Base-by-base conservation (phyloP, 805 yeast species). In the Barnettozyma sucrosica region DNA sequence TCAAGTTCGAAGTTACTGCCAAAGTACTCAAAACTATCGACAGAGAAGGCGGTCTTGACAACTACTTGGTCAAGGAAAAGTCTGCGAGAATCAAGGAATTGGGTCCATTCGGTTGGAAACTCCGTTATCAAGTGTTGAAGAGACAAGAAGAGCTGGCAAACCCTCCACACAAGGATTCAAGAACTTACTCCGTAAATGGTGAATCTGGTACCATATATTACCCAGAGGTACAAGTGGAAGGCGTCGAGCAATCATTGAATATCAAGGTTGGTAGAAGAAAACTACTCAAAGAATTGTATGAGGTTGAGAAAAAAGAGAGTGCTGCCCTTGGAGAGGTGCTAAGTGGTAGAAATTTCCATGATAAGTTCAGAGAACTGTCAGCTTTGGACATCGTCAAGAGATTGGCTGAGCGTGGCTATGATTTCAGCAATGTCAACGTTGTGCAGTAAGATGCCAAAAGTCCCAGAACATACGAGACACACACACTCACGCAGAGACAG, bases 31-130 rank as follows among this genome's bases (percentile, higher is more conserved):
- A 83, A 58, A 89, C 97, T 0, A 83, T 93, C 50, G 84, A 87
- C 49, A 87, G 81, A 57, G 98, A 92, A 65, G 99, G 99, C 52
- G 99, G 99, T 5, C 72, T 93, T 48, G 99, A 93, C 63, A 82
- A 82, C 54, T 93, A 93, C 63, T 66, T 93, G 51, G 75, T 81
- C 38, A 93, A 93, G 67, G 95, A 89, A 50, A 88, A 85, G 55
- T 73, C 95, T 6, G 95, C 95, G 3, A 77, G 99, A 69, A 74
- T 88, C 54, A 93, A 93, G 70, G 96, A 93, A 64, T 70, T 93
- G 61, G 99, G 99, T 0, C 84, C 90, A 46, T 73, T 78, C 48
- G 99, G 98, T 30, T 93, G 98, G 98, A 79, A 78, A 57, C 72
- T 93, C 55, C 83, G 92, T 61, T 90, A 84, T 65, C 77, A 80